phyloP scores from a whole-genome alignment of 805 yeast species.

The Jamesozyma piceae region DNA sequence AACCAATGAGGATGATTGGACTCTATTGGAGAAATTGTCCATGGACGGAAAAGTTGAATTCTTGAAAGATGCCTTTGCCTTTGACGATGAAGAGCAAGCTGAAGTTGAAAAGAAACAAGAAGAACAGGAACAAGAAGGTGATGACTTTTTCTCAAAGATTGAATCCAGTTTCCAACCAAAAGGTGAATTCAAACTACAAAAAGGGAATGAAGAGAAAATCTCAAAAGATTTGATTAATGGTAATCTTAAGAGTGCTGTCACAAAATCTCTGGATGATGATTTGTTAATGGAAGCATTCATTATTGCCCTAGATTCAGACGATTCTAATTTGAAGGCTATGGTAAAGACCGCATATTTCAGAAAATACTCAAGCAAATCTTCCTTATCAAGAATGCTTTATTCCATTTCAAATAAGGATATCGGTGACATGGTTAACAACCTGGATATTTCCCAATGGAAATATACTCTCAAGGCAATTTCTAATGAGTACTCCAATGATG shows the following conservation, averaged over 20 bases:
- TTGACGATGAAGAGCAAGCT: conserved; percentile 25
- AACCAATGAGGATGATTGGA: conserved; percentile 55
- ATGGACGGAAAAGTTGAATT: conserved; percentile 42
- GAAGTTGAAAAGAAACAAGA: conserved; percentile 8
- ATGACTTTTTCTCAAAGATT: conserved; percentile 32
- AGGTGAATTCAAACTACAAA: conserved; percentile 43
- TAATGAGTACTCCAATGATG: conserved; percentile 40
- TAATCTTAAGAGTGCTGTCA: conserved; percentile 57
- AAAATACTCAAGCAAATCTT: conserved; percentile 38
- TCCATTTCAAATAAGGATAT: conserved; percentile 47
- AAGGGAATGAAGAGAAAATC: conserved; percentile 38
- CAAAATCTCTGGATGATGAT: conserved; percentile 52
- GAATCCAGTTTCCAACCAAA: conserved; percentile 37
- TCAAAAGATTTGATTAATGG: conserved; percentile 49
- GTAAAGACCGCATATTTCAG: conserved; percentile 66
- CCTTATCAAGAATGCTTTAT: conserved; percentile 67
- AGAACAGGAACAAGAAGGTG: conserved; percentile 25
- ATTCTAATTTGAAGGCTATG: conserved; percentile 46
- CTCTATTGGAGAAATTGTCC: conserved; percentile 43
- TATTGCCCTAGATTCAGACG: conserved; percentile 61
- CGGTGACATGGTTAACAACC: conserved; percentile 66
- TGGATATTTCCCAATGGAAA: conserved; percentile 75
- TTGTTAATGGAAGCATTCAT: conserved; percentile 71
- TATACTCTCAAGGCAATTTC: conserved; percentile 63
- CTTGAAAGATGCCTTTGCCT: conserved; percentile 37